Conservation (phyloP, 2,329 filamentous ascomycete species). For the Grosmannia huntii region DNA sequence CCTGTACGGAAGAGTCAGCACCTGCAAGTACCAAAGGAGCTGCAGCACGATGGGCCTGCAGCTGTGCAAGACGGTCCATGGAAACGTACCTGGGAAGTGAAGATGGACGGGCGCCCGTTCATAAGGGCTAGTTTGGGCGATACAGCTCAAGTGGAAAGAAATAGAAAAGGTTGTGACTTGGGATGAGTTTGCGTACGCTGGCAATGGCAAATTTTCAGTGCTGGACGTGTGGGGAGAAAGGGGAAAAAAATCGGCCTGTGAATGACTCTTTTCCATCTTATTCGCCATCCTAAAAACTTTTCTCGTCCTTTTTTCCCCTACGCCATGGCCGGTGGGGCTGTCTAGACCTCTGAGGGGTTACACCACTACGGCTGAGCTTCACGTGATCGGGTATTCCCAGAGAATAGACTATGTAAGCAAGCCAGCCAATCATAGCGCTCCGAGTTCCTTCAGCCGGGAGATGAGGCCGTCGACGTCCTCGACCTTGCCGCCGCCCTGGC, state of each 20-base stretch:
- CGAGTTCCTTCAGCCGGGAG: conserved; percentile 86
- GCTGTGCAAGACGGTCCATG: not conserved
- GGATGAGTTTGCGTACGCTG: conserved; percentile 1
- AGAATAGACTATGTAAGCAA: too few species aligned
- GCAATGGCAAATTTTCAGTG: not conserved
- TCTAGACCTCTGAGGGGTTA: not conserved
- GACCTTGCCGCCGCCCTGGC: conserved; percentile 92
- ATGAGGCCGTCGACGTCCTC: conserved; percentile 95
- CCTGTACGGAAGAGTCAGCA: not conserved
- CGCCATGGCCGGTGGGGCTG: too few species aligned
- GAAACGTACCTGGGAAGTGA: conserved; percentile 65
- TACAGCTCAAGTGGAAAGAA: conserved; percentile 18
- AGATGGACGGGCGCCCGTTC: conserved; percentile 73
- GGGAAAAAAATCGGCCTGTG: conserved; percentile 11
- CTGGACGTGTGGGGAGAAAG: not conserved
- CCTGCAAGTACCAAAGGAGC: conserved; percentile 12
- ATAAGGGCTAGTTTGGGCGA: conserved; percentile 54
- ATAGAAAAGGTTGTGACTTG: conserved; percentile 1
- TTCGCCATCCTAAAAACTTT: not conserved
- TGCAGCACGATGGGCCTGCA: conserved; percentile 14
- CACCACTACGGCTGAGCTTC: not conserved
- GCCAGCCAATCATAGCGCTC: conserved; percentile 58
- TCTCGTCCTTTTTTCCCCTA: not conserved
- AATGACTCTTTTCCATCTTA: conserved; percentile 9
- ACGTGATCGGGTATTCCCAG: too few species aligned